Conservation (phyloP, 2,329 filamentous ascomycete species). For the Delphinella strobiligena region DNA sequence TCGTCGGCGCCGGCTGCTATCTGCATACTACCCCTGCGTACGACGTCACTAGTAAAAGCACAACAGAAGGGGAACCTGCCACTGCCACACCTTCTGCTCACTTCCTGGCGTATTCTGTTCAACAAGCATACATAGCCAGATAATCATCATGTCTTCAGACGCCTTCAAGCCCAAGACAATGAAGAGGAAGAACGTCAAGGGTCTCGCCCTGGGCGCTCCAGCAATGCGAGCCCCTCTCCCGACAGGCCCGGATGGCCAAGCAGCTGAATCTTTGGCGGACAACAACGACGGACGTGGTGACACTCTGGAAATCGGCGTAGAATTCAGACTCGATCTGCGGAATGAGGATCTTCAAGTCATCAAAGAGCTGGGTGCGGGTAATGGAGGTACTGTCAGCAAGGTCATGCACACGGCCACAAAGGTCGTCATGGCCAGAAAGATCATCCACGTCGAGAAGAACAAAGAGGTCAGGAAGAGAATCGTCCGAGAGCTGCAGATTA, state of each 20-base stretch:
- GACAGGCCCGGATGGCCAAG: constrained; percentile 55
- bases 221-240: constrained; percentile 63
- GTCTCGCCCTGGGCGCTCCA: constrained; percentile 72
- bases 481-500: constrained; percentile 91
- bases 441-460: constrained; percentile 75
- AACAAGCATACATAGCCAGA: not conserved
- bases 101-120: no score
- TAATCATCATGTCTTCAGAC: constrained; percentile 40
- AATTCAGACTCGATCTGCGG: constrained; percentile 86
- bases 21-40: no score
- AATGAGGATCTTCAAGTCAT: constrained; percentile 87
- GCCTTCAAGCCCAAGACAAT: constrained; percentile 61
- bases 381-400: constrained; percentile 97
- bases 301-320: constrained; percentile 87
- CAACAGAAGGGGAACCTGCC: no score
- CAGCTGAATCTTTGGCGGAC: constrained; percentile 42
- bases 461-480: constrained; percentile 95
- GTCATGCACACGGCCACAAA: constrained; percentile 90
- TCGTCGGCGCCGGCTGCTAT: no score
- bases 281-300: constrained; percentile 49
- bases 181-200: constrained; percentile 99
- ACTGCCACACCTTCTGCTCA: no score
- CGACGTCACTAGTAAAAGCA: no score
- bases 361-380: constrained; percentile 89
- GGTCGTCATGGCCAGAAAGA: constrained; percentile 96